Evolutionary conservation across 1,284 basidiomycete species (phyloP).

Genomic region (Lentinula novae-zelandiae): DNA sequence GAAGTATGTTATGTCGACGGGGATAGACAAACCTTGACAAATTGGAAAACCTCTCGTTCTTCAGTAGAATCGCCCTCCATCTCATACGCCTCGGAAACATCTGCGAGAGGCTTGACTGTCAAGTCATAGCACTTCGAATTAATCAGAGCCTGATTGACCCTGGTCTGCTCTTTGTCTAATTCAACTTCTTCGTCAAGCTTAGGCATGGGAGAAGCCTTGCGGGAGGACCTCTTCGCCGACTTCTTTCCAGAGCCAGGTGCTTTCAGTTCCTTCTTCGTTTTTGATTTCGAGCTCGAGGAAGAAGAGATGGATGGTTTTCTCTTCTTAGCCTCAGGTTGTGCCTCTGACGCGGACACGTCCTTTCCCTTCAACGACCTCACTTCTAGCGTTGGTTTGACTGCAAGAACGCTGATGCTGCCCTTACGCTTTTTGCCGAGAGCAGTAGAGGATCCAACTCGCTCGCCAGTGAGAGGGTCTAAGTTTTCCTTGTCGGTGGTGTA

Average conservation of each 20-base stretch:
- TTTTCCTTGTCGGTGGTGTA: conserved; percentile 67
- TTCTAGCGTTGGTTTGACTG: conserved; percentile 40
- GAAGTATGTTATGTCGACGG: neutral
- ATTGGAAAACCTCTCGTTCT: conserved; percentile 20
- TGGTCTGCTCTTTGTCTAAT: conserved; percentile 18
- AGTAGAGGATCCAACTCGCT: conserved; percentile 39
- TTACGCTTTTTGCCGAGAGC: conserved; percentile 58
- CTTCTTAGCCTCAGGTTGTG: conserved; percentile 50
- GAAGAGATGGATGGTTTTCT: conserved; percentile 44
- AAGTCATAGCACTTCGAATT: conserved; percentile 60
- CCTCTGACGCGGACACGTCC: conserved; percentile 23
- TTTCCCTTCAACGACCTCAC: conserved; percentile 23
- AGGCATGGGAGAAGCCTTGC: conserved; percentile 39
- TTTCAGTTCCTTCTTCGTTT: conserved; percentile 24
- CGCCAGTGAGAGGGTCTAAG: conserved; percentile 67
- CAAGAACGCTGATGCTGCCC: conserved; percentile 47
- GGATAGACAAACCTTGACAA: conserved; percentile 38
- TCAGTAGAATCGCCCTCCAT: conserved; percentile 19
- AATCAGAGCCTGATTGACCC: conserved; percentile 33
- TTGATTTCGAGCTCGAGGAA: conserved; percentile 11
- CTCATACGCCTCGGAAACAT: conserved; percentile 50
- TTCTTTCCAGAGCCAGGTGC: conserved; percentile 28
- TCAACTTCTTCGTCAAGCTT: conserved; percentile 42
- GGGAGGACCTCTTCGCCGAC: conserved; percentile 29
- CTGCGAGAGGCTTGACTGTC: conserved; percentile 60